phyloP scores from a whole-genome alignment of 2,329 filamentous ascomycete genomes.

The Beauveria bassiana region DNA sequence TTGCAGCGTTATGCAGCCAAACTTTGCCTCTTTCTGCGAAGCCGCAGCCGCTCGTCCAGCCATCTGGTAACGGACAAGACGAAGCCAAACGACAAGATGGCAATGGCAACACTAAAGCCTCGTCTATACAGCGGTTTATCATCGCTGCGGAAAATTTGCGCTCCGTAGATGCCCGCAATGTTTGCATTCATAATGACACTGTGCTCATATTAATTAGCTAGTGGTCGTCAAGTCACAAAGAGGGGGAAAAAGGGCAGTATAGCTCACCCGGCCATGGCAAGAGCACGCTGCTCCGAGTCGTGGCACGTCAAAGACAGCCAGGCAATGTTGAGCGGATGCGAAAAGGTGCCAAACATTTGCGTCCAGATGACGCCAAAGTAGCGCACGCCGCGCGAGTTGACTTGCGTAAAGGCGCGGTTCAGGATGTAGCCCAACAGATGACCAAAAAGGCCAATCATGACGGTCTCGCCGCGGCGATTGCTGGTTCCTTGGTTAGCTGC shows the following conservation, averaged over 20 bases:
- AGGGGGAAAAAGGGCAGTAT: neutral
- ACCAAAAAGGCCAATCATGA: conserved; percentile 39
- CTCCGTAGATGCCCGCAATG: conserved; percentile 52
- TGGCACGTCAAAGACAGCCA: conserved; percentile 51
- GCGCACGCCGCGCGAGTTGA: conserved; percentile 31
- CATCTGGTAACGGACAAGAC: conserved; percentile 33
- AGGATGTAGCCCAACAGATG: conserved; percentile 46
- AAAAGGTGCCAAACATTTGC: conserved; percentile 46
- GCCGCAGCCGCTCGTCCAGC: conserved; percentile 29
- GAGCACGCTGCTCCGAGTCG: conserved; percentile 48
- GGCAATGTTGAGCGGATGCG: conserved; percentile 50
- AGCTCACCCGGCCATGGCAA: conserved; percentile 50
- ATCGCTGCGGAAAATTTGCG: conserved; percentile 49
- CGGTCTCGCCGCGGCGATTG: conserved; percentile 43
- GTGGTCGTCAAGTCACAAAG: too few relatives aligned
- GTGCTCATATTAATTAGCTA: neutral
- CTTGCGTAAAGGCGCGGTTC: conserved; percentile 44
- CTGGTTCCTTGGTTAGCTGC: conserved; percentile 17
- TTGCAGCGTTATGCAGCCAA: neutral
- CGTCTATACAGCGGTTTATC: conserved; percentile 44
- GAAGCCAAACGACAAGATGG: conserved; percentile 35
- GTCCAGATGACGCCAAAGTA: conserved; percentile 51
- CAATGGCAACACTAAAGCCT: conserved; percentile 39
- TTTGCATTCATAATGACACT: conserved; percentile 56
- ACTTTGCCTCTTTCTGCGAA: neutral